phyloP scores from a whole-genome alignment of 352 stramenopile species.

The Globisporangium radiosum region DNA sequence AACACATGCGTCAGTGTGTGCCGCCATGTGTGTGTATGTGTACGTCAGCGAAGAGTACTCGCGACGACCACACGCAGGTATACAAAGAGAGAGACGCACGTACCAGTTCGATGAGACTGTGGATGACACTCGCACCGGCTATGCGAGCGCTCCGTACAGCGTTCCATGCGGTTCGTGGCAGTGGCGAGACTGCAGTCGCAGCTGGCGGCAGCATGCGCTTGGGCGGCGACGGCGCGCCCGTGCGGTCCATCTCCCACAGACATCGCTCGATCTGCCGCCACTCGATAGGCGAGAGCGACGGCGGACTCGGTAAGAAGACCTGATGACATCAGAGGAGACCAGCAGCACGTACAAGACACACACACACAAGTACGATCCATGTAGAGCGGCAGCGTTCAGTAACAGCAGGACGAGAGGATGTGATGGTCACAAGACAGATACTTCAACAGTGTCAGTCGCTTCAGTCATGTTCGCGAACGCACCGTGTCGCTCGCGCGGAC shows the following conservation, averaged over 20 bases:
- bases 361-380: no score
- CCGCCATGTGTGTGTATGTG: no score
- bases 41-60: no score
- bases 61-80: no score
- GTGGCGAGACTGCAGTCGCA: background rate
- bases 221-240: slow-evolving; percentile 1
- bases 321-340: background rate
- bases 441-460: no score
- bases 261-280: slow-evolving; percentile 51
- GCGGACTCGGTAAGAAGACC: slow-evolving; percentile 2
- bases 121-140: background rate
- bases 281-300: slow-evolving; percentile 21
- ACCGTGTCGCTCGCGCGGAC: background rate
- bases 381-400: background rate
- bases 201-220: background rate
- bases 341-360: no score
- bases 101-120: slow-evolving; percentile 1
- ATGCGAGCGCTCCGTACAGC: background rate
- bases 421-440: background rate
- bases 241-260: slow-evolving; percentile 53
- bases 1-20: background rate
- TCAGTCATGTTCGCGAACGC: background rate
- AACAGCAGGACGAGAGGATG: background rate
- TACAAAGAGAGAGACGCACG: background rate
- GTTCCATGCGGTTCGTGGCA: background rate